Evolutionary conservation across 495 filamentous ascomycete genomes (phyloP), one percentile per base, ranked within the genome.

Genomic region (Penicillium verhagenii): DNA sequence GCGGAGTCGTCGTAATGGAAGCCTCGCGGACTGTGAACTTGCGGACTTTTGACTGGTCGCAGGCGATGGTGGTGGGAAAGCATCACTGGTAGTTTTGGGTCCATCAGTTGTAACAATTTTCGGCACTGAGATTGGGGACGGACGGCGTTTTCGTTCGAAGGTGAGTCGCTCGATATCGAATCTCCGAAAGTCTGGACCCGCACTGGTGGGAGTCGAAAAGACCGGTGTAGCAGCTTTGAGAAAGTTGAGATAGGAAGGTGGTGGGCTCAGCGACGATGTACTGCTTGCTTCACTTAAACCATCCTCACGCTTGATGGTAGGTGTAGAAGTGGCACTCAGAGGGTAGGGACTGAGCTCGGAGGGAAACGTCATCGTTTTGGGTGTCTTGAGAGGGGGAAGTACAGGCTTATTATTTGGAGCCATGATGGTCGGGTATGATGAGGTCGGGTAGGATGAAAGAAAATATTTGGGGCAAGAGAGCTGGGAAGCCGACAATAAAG

Each of bases 241-340:
- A 66, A 97, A 97, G 60, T 97, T 90, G 38, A 90, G 88, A 65
- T 97, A 97, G 50, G 93, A 91, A 4, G 80, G 76, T 2, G 93
- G 93, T 24, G 93, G 92, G n/a, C 88, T 94, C 72, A 97, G 95
- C 44, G 92, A 93, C 3, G 92, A 42, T 45, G 10, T 40, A 2
- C 40, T 26, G 51, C 51, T 96, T 35, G 31, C 8, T 63, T 85
- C 85, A 8, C 62, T 57, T 24, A 35, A 2, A 14, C 74, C 60
- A 56, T 85, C 79, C 52, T 82, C 78, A 47, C 75, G 71, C 53
- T 81, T 82, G 57, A 83, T 35, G 1, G 5, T 35, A 35, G 31
- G 31, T 5, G 13, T n/a, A 14, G 8, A 14, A 13, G 13, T 35
- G 11, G 31, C 31, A n/a, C n/a, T n/a, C n/a, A n/a, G n/a, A n/a